phyloP scores from a whole-genome alignment of 2,329 filamentous ascomycete species.

The Xylaria arbuscula region DNA sequence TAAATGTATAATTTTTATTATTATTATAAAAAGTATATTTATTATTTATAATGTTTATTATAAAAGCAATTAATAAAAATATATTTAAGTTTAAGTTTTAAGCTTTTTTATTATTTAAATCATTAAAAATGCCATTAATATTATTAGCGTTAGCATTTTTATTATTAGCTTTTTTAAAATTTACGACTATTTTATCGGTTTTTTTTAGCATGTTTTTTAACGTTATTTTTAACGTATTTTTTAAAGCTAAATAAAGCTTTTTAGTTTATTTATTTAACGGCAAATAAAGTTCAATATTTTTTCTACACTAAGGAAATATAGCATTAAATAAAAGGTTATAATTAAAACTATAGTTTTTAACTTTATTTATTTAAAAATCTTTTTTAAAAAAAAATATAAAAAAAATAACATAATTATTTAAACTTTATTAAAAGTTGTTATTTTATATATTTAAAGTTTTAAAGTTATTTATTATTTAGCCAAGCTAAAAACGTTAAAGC shows the following conservation, averaged over 20 bases:
- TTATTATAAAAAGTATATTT: no score
- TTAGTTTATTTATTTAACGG: not conserved
- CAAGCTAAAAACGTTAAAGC: not conserved
- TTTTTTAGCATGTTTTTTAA: no score
- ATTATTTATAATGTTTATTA: not conserved
- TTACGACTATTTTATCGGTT: not conserved
- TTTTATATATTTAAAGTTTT: not conserved
- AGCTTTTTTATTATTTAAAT: not conserved
- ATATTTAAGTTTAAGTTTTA: not conserved
- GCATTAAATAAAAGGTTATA: not conserved
- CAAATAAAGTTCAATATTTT: not conserved
- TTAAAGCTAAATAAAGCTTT: not conserved
- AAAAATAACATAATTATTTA: not conserved
- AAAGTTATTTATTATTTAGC: not conserved
- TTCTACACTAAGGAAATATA: not conserved
- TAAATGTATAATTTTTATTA: not conserved
- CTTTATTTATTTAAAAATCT: not conserved
- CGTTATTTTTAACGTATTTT: no score
- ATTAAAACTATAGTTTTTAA: not conserved
- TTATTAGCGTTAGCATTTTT: not conserved
- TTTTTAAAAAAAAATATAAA: not conserved
- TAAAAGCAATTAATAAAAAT: not conserved
- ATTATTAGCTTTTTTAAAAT: not conserved
- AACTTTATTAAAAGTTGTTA: not conserved
- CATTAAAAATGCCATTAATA: not conserved